phyloP scores from a whole-genome alignment of 768 basidiomycete species.

The Trametes sanguinea region DNA sequence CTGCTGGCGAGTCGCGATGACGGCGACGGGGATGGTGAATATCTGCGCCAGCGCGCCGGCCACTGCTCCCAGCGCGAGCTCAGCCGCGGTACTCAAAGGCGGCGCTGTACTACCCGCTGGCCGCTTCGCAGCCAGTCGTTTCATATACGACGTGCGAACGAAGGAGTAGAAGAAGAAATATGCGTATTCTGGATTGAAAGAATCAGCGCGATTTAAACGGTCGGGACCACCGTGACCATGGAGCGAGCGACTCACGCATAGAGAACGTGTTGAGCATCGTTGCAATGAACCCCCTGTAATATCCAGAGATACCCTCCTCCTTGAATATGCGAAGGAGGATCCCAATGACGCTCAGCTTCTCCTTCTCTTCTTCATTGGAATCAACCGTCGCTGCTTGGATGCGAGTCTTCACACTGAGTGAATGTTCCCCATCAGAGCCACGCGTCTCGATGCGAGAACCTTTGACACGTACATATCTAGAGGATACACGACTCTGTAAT shows the following conservation, averaged over 20 bases:
- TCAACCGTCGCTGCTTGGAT: conserved; percentile 79
- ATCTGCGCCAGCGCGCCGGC: conserved; percentile 96
- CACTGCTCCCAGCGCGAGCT: conserved; percentile 84
- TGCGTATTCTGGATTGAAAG: conserved; percentile 74
- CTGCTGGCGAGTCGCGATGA: conserved; percentile 97
- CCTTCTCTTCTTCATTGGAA: conserved; percentile 50
- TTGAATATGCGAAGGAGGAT: conserved; percentile 72
- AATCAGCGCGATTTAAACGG: not conserved
- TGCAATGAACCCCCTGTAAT: conserved; percentile 90
- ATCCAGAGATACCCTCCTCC: conserved; percentile 79
- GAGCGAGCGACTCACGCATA: conserved; percentile 67
- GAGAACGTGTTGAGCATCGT: conserved; percentile 99
- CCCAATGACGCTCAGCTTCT: conserved; percentile 54
- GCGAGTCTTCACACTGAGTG: conserved; percentile 82
- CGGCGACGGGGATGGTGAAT: conserved; percentile 97
- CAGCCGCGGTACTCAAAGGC: conserved; percentile 71
- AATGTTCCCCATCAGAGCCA: conserved; percentile 9
- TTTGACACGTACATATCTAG: conserved; percentile 65
- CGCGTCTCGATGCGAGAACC: not conserved
- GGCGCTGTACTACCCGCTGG: conserved; percentile 62
- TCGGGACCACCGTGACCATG: not conserved
- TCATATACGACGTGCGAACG: conserved; percentile 81
- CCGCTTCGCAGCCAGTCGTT: conserved; percentile 59
- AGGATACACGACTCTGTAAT: conserved; percentile 82
- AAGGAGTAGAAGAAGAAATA: conserved; percentile 99